A percentile compares a stretch with the other conserved stretches of the same genome.
These are phyloP conservation scores for Didymella segeticola DNA, from an alignment of 2,329 filamentous ascomycete species.

Conservation along the genomic window DNA sequence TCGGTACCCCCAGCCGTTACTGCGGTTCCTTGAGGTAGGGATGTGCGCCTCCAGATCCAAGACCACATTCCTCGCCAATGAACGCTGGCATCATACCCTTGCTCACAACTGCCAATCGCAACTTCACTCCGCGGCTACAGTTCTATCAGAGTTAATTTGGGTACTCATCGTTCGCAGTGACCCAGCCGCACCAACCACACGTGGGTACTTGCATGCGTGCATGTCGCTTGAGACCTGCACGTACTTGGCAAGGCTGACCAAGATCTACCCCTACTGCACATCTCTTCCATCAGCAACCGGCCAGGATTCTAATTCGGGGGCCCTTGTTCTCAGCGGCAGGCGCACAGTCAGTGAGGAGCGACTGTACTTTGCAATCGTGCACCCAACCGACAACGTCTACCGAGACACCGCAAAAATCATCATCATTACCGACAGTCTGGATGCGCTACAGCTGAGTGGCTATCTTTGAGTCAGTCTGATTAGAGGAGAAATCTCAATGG, in stretches of 20 bases:
- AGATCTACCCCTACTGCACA: conserved; percentile 7
- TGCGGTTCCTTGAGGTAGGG: conserved; percentile 25
- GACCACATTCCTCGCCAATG: conserved; percentile 41
- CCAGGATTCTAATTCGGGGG: not conserved
- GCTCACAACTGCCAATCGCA: conserved; percentile 22
- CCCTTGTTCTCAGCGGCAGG: not conserved
- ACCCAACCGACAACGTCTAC: not conserved
- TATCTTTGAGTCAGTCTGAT: conserved; percentile 13
- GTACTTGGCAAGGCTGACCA: conserved; percentile 26
- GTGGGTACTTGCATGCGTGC: conserved; percentile 34
- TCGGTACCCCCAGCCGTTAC: conserved; percentile 32
- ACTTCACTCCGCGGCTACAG: conserved; percentile 23
- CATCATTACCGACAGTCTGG: conserved; percentile 18
- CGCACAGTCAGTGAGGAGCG: not conserved
- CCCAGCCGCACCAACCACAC: conserved; percentile 3
- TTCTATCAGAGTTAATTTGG: conserved; percentile 21
- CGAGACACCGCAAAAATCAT: not conserved
- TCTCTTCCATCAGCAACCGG: not conserved
- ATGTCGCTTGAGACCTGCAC: conserved; percentile 28
- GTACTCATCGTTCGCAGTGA: conserved; percentile 5
- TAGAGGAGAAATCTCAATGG: conserved; percentile 19
- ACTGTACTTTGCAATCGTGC: not conserved
- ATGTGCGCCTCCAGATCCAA: conserved; percentile 28
- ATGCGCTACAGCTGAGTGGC: conserved; percentile 16
- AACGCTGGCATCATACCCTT: conserved; percentile 23